These are phyloP conservation scores for Calonectria leucothoes DNA, from an alignment of 2,329 filamentous ascomycete species.

Conservation along the genomic window DNA sequence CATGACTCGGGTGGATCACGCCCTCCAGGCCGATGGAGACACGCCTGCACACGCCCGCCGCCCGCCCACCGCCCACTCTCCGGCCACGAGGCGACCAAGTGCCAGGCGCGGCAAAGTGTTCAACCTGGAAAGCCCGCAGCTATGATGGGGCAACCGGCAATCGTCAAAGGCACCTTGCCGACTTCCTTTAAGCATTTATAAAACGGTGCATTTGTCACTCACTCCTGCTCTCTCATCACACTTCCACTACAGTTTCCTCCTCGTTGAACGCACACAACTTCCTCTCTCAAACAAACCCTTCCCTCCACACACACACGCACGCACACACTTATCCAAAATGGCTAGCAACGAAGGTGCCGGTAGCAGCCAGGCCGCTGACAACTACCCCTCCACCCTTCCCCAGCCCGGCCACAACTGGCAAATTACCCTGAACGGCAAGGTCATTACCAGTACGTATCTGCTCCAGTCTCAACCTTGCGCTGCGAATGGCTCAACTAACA, in stretches of 20 bases:
- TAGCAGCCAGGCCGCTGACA: conserved; percentile 10
- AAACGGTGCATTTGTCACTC: background rate
- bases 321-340: conserved; percentile 1
- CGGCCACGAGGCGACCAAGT: background rate
- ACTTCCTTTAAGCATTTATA: conserved; percentile 3
- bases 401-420: conserved; percentile 48
- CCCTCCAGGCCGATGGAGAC: background rate
- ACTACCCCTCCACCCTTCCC: conserved; percentile 47
- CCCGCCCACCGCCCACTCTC: background rate
- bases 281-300: background rate
- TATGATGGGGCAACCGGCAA: background rate
- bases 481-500: background rate
- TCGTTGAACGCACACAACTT: background rate
- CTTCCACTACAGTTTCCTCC: background rate
- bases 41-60: background rate
- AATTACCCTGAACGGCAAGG: conserved; percentile 50
- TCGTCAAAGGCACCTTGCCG: background rate
- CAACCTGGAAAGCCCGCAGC: background rate
- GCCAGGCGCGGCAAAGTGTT: background rate
- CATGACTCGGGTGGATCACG: conserved; percentile 4
- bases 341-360: conserved; percentile 12
- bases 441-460: conserved; percentile 51
- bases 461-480: background rate
- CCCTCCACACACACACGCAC: background rate
- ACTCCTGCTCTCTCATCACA: background rate